Percentiles rank a stretch among this genome's conserved stretches.
Evolutionary conservation across 495 filamentous ascomycete genomes (phyloP).

Genomic region (Aspergillus nidulans): DNA sequence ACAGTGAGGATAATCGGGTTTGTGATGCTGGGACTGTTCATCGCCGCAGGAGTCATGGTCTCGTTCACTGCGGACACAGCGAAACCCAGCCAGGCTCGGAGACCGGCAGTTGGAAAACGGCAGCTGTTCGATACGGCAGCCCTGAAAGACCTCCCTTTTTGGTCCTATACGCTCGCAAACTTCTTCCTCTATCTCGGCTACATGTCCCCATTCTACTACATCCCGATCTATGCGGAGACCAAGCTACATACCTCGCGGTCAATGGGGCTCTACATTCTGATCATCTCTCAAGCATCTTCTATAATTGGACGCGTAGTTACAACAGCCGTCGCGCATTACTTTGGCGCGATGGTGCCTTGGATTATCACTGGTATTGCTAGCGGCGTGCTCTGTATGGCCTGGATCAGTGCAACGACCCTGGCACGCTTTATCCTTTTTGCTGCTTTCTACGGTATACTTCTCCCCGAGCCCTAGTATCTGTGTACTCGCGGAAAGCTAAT

Average conservation of each 20-base stretch:
- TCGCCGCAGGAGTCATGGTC: conserved; percentile 35
- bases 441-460: conserved; percentile 50
- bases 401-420: conserved; percentile 53
- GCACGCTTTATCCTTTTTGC: conserved; percentile 57
- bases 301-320: conserved; percentile 24
- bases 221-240: conserved; percentile 49
- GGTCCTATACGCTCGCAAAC: conserved; percentile 24
- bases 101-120: neutral
- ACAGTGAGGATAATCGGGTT: conserved; percentile 47
- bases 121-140: conserved; percentile 19
- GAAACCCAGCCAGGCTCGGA: neutral
- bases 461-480: neutral
- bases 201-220: conserved; percentile 61
- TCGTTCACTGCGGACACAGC: neutral
- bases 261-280: conserved; percentile 44
- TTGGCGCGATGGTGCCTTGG: conserved; percentile 24
- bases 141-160: conserved; percentile 29
- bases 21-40: conserved; percentile 40
- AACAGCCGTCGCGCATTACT: conserved; percentile 20
- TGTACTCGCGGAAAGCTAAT: neutral
- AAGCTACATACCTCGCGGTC: conserved; percentile 35
- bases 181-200: conserved; percentile 55
- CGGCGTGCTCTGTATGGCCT: conserved; percentile 28
- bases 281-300: conserved; percentile 30
- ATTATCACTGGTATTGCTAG: conserved; percentile 21